phyloP scores from a whole-genome alignment of 2,329 filamentous ascomycete species.

The Arthrocladium fulminans region DNA sequence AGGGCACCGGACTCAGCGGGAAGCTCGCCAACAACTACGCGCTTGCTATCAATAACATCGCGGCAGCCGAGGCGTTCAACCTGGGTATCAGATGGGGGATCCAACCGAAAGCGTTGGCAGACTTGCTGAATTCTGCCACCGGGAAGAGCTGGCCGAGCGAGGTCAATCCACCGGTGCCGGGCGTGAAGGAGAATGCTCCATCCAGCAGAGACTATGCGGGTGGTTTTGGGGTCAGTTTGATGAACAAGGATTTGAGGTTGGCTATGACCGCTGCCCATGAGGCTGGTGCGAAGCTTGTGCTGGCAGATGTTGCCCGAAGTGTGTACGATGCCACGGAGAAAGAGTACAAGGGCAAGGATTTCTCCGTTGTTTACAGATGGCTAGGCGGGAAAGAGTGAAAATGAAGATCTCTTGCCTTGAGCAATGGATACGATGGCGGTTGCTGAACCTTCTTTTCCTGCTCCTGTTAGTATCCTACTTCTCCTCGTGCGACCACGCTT shows the following conservation, averaged over 20 bases:
- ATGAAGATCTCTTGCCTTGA: background rate
- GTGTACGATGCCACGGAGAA: conserved; percentile 61
- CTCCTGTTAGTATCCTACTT: no score
- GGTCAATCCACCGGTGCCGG: conserved; percentile 87
- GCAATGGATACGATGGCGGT: background rate
- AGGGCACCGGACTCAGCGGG: conserved; percentile 76
- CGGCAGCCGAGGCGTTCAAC: conserved; percentile 58
- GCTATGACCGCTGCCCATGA: conserved; percentile 64
- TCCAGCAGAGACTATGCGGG: conserved; percentile 67
- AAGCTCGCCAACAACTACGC: conserved; percentile 98
- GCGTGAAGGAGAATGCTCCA: conserved; percentile 68
- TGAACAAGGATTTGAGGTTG: conserved; percentile 70
- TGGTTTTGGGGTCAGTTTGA: conserved; percentile 67
- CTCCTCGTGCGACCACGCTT: no score
- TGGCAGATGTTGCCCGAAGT: conserved; percentile 53
- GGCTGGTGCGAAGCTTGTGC: conserved; percentile 55
- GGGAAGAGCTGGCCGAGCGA: conserved; percentile 95
- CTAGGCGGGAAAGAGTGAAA: conserved; percentile 21
- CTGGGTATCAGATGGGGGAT: conserved; percentile 56
- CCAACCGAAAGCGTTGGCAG: conserved; percentile 59
- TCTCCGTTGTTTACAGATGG: conserved; percentile 62
- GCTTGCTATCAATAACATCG: conserved; percentile 83
- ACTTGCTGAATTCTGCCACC: conserved; percentile 86
- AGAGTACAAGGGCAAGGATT: conserved; percentile 61
- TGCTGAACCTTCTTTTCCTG: no score